Percentiles rank a stretch among this genome's conserved stretches.
phyloP scores from a whole-genome alignment of 257 asterid genomes.

The Cinchona pubescens region DNA sequence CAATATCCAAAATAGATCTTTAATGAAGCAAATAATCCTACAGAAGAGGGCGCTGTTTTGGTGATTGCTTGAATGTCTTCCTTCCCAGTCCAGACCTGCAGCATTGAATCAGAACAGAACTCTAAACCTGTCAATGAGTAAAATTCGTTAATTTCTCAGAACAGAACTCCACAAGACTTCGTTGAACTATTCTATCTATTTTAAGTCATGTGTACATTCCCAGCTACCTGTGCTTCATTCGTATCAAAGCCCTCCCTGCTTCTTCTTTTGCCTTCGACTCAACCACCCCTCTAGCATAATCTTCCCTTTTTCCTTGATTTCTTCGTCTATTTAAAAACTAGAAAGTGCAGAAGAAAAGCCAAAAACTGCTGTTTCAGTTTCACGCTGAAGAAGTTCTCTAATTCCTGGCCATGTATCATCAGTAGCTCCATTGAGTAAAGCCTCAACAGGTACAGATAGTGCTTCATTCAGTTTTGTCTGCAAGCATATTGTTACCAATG shows the following conservation, averaged over 20 bases:
- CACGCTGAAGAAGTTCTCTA: constrained; percentile 62
- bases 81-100: constrained; percentile 91
- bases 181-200: not conserved
- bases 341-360: constrained; percentile 68
- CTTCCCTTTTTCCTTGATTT: constrained; percentile 53
- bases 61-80: constrained; percentile 94
- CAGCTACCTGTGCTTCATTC: constrained; percentile 84
- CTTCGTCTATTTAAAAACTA: constrained; percentile 84
- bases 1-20: constrained; percentile 9
- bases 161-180: not conserved
- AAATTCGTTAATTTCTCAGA: not conserved
- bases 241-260: constrained; percentile 88
- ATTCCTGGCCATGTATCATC: constrained; percentile 91
- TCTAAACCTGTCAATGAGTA: constrained; percentile 55
- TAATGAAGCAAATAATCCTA: constrained; percentile 42
- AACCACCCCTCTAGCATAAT: constrained; percentile 73
- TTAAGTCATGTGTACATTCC: not conserved
- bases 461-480: constrained; percentile 78
- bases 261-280: constrained; percentile 91
- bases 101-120: constrained; percentile 79
- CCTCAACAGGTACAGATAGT: constrained; percentile 82
- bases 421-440: constrained; percentile 86
- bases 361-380: constrained; percentile 57
- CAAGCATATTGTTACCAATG: constrained; percentile 26
- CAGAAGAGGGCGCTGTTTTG: constrained; percentile 84